A percentile compares a stretch with the other conserved stretches of the same genome.
Evolutionary conservation across 108 stramenopile genomes (phyloP).

Genomic region (Thalassiosira profunda): DNA sequence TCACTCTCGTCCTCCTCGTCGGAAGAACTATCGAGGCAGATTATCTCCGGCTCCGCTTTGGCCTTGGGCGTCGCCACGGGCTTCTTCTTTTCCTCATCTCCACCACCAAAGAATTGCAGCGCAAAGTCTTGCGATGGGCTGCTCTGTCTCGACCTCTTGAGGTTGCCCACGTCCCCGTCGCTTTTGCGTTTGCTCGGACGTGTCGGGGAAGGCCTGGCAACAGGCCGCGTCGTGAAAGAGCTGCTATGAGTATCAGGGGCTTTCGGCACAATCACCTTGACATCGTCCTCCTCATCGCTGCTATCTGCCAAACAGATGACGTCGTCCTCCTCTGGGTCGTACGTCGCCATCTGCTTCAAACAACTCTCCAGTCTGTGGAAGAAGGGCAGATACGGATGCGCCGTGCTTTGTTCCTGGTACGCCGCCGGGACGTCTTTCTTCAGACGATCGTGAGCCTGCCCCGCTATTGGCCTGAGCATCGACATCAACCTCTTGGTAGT

Average conservation of each 20-base stretch:
- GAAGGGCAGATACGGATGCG: conserved; percentile 92
- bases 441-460: conserved; percentile 59
- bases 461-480: conserved; percentile 70
- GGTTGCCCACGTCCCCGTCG: neutral
- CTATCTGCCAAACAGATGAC: conserved; percentile 83
- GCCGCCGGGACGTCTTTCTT: conserved; percentile 85
- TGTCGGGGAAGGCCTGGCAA: too few species aligned
- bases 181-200: too few species aligned
- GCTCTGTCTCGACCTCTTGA: neutral
- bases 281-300: conserved; percentile 49
- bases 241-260: neutral
- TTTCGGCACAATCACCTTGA: conserved; percentile 12
- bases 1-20: conserved; percentile 35
- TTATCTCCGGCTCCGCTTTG: conserved; percentile 21
- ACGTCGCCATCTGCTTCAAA: conserved; percentile 78
- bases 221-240: too few species aligned
- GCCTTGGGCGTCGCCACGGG: neutral
- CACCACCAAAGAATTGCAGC: neutral
- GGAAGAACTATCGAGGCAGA: conserved; percentile 34
- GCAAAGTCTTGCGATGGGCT: neutral
- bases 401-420: conserved; percentile 85
- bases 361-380: conserved; percentile 87
- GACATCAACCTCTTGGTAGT: conserved; percentile 66
- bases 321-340: conserved; percentile 89
- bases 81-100: conserved; percentile 6